phyloP scores from a whole-genome alignment of 2,329 filamentous ascomycete genomes.

The Nakataea oryzae region DNA sequence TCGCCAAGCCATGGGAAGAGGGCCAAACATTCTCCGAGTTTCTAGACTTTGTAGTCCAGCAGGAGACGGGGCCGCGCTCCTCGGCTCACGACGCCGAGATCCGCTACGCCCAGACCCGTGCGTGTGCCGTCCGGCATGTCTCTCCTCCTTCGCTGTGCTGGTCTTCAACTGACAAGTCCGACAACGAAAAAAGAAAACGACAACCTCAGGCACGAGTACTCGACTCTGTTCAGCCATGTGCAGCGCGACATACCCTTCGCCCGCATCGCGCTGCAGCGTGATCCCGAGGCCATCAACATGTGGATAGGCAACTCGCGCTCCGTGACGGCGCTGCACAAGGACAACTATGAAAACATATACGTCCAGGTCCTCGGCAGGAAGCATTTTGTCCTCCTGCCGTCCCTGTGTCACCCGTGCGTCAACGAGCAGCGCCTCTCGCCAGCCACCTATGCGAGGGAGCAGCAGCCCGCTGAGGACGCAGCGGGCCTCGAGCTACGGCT shows the following conservation, averaged over 20 bases:
- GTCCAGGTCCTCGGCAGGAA: conserved; percentile 65
- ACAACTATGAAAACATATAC: conserved; percentile 81
- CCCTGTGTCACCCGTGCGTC: conserved; percentile 58
- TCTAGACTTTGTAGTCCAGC: conserved; percentile 46
- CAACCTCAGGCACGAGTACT: conserved; percentile 67
- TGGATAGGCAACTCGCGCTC: conserved; percentile 70
- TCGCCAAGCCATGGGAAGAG: conserved; percentile 65
- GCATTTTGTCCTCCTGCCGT: conserved; percentile 66
- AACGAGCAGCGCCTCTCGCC: conserved; percentile 48
- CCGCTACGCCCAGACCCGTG: conserved; percentile 67
- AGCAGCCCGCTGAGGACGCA: conserved; percentile 15
- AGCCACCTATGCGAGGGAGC: conserved; percentile 45
- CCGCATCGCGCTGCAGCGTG: conserved; percentile 53
- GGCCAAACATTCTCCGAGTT: conserved; percentile 52
- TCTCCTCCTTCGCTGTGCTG: not conserved
- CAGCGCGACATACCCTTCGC: conserved; percentile 60
- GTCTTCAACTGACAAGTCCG: not conserved
- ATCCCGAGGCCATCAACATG: conserved; percentile 69
- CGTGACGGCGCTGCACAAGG: conserved; percentile 65
- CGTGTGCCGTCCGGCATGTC: conserved; percentile 14
- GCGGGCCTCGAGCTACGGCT: conserved; percentile 15
- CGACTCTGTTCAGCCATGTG: conserved; percentile 49
- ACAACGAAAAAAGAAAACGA: conserved; percentile 55
- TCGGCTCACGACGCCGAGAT: conserved; percentile 31
- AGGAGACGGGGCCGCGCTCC: conserved; percentile 35